These are phyloP conservation scores for Ballota nigra DNA, from an alignment of 257 asterid species.

Conservation along the genomic window DNA sequence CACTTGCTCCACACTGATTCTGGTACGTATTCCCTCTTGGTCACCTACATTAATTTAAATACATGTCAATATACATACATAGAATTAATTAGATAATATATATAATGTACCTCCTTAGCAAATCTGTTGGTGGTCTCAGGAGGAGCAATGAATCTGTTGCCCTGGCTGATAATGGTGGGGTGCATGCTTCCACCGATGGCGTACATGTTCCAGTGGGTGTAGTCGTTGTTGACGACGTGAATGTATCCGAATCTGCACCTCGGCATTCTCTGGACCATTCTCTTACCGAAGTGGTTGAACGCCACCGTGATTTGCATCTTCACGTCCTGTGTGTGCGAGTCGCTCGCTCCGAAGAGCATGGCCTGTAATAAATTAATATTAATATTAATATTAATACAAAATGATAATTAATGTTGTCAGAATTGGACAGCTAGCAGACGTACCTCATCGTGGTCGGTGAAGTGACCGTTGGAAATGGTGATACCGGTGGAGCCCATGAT, in stretches of 20 bases:
- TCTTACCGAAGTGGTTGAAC: slow-evolving; percentile 83
- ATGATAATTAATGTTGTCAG: no score
- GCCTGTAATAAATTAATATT: no score
- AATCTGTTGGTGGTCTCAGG: slow-evolving; percentile 20
- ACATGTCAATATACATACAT: no score
- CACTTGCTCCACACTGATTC: slow-evolving; percentile 60
- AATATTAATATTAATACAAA: no score
- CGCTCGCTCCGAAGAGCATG: slow-evolving; percentile 76
- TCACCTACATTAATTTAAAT: no score
- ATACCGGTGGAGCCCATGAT: slow-evolving; percentile 67
- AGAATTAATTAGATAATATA: neutral
- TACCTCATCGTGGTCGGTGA: slow-evolving; percentile 84
- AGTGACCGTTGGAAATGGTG: slow-evolving; percentile 76
- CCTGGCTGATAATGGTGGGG: slow-evolving; percentile 85
- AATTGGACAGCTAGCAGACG: no score
- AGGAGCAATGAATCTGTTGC: slow-evolving; percentile 81
- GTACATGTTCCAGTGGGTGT: slow-evolving; percentile 93
- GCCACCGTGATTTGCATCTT: slow-evolving; percentile 84
- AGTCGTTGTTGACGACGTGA: slow-evolving; percentile 89
- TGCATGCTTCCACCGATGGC: slow-evolving; percentile 87
- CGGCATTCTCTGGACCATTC: slow-evolving; percentile 90
- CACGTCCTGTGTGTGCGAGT: slow-evolving; percentile 38
- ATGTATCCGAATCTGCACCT: slow-evolving; percentile 70
- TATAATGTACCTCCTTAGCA: slow-evolving; percentile 53
- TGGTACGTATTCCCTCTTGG: slow-evolving; percentile 59